Conservation (phyloP, 1,284 basidiomycete species). For the Tremellales sp. region DNA sequence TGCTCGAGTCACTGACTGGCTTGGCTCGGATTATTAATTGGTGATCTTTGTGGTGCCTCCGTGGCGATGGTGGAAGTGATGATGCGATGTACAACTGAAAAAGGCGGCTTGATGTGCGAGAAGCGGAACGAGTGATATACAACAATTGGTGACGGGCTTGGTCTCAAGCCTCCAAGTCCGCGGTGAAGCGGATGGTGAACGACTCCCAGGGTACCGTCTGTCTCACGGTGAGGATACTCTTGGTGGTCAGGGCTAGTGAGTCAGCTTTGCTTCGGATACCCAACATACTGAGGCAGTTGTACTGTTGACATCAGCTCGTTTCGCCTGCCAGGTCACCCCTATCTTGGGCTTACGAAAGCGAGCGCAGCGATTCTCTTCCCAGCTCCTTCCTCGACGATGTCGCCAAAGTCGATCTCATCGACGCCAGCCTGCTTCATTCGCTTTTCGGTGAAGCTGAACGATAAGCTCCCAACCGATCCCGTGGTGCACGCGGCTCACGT, state of each 20-base stretch:
- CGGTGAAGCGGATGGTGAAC: conserved; percentile 24
- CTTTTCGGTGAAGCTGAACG: conserved; percentile 23
- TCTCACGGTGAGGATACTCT: conserved; percentile 25
- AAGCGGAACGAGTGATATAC: no score
- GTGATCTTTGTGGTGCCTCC: no score
- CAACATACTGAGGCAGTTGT: conserved; percentile 36
- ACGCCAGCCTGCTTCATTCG: conserved; percentile 8
- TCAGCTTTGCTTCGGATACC: conserved; percentile 5
- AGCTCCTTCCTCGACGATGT: conserved; percentile 13
- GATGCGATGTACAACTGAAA: neutral
- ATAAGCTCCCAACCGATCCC: neutral
- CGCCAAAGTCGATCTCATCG: conserved; percentile 19
- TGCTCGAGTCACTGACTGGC: no score
- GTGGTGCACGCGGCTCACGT: conserved; percentile 12
- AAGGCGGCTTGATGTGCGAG: neutral
- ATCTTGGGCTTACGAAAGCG: conserved; percentile 39
- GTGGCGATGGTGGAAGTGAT: neutral
- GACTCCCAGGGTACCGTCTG: conserved; percentile 25
- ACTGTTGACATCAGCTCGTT: conserved; percentile 17
- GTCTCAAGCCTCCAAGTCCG: neutral
- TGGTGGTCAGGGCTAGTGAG: conserved; percentile 36
- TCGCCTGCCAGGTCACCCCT: no score
- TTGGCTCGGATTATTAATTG: no score
- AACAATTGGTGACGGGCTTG: neutral
- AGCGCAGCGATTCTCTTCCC: conserved; percentile 26